These are phyloP conservation scores for Populus hybrid DNA, from an alignment of 441 rosid genomes.

Conservation along the genomic window DNA sequence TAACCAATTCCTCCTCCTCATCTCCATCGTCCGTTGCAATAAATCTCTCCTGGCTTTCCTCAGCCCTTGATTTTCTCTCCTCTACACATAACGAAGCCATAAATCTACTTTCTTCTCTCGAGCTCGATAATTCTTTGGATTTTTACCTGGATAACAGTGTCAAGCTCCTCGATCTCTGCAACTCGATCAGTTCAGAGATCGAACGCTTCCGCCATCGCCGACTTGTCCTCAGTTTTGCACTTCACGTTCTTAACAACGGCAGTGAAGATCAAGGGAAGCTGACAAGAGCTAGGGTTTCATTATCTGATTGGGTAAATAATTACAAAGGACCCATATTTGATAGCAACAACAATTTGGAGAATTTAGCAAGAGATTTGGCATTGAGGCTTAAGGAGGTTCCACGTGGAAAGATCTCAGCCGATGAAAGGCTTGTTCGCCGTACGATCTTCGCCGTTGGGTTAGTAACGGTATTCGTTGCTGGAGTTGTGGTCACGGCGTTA, in stretches of 20 bases:
- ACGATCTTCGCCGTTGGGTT: not conserved
- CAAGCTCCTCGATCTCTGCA: not conserved
- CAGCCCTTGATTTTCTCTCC: not conserved
- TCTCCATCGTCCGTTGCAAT: not conserved
- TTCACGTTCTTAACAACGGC: not conserved
- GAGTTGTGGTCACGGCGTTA: not conserved
- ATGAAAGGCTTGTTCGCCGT: not conserved
- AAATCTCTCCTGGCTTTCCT: not conserved
- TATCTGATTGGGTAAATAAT: not conserved
- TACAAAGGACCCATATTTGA: not conserved
- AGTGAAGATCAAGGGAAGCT: not conserved
- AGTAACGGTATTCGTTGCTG: not conserved
- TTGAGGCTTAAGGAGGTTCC: not conserved
- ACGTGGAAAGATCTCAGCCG: not conserved
- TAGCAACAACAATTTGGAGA: not conserved
- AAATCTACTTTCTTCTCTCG: not conserved
- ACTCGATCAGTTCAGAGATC: not conserved
- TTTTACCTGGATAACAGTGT: not conserved
- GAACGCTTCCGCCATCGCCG: not conserved
- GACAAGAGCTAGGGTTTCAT: not conserved
- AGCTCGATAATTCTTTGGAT: not conserved
- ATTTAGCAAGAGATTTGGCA: not conserved
- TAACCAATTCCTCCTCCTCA: not conserved
- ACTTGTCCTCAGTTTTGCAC: not conserved
- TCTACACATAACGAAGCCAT: not conserved